These are phyloP conservation scores for Diaporthe caulivora DNA, from an alignment of 2,329 filamentous ascomycete genomes.

Conservation along the genomic window DNA sequence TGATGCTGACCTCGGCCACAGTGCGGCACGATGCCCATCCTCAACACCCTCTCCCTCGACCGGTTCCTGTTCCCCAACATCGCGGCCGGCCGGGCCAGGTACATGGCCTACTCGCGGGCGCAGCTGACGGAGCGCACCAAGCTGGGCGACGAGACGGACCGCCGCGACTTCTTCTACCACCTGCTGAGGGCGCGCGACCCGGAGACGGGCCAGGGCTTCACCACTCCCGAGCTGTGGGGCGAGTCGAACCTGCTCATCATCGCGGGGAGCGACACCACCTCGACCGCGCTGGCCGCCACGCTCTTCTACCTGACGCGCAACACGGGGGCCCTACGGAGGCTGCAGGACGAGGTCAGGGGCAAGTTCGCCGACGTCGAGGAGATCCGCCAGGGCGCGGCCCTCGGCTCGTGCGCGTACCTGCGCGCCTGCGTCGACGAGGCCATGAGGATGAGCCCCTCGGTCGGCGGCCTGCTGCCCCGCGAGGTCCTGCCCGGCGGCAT, in stretches of 20 bases:
- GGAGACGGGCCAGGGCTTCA: slow-evolving; percentile 76
- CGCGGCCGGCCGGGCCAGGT: slow-evolving; percentile 74
- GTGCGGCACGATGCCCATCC: slow-evolving; percentile 79
- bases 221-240: slow-evolving; percentile 75
- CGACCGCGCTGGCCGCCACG: slow-evolving; percentile 74
- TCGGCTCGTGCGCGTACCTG: slow-evolving; percentile 68
- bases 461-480: slow-evolving; percentile 70
- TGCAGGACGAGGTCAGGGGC: slow-evolving; percentile 63
- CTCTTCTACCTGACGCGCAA: slow-evolving; percentile 73
- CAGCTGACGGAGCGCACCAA: slow-evolving; percentile 77
- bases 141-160: slow-evolving; percentile 73
- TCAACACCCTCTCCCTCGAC: slow-evolving; percentile 75
- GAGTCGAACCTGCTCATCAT: slow-evolving; percentile 80
- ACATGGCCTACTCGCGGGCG: slow-evolving; percentile 77
- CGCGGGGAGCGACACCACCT: slow-evolving; percentile 79
- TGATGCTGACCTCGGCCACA: slow-evolving; percentile 48
- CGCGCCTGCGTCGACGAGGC: slow-evolving; percentile 75
- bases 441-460: slow-evolving; percentile 72
- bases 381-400: slow-evolving; percentile 63
- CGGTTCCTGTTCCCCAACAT: slow-evolving; percentile 76
- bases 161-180: slow-evolving; percentile 82
- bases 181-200: slow-evolving; percentile 79
- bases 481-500: slow-evolving; percentile 69
- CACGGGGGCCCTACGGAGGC: slow-evolving; percentile 59
- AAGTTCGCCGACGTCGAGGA: slow-evolving; percentile 66